Percentiles rank a stretch among this genome's conserved stretches.
phyloP scores from a whole-genome alignment of 805 yeast genomes.

The Clavispora fructus region DNA sequence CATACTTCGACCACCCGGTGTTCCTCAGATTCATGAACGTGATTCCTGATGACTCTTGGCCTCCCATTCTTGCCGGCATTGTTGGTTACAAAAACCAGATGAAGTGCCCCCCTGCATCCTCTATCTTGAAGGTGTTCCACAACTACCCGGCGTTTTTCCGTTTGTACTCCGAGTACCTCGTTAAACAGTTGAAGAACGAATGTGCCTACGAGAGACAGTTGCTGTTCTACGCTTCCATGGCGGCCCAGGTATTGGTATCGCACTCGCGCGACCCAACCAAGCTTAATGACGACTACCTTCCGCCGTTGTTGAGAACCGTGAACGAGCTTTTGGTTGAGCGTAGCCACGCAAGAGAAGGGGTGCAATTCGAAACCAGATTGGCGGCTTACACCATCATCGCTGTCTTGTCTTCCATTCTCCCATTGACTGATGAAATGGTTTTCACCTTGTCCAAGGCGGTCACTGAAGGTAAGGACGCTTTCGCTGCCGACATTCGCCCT shows the following conservation, averaged over 20 bases:
- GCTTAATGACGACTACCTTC: constrained; percentile 45
- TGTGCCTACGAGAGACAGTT: constrained; percentile 64
- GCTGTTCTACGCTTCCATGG: constrained; percentile 71
- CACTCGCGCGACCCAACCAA: constrained; percentile 41
- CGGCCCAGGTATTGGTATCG: constrained; percentile 66
- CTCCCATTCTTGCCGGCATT: constrained; percentile 75
- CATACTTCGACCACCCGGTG: constrained; percentile 71
- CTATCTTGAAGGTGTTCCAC: constrained; percentile 65
- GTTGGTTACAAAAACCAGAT: constrained; percentile 58
- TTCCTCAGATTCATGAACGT: constrained; percentile 75
- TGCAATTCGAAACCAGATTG: constrained; percentile 56
- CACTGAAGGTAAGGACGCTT: constrained; percentile 20
- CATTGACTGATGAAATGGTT: constrained; percentile 38
- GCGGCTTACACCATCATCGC: constrained; percentile 80
- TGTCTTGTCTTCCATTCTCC: constrained; percentile 69
- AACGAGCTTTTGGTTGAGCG: constrained; percentile 44
- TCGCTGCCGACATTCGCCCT: constrained; percentile 7
- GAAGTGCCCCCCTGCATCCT: constrained; percentile 59
- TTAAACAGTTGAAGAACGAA: constrained; percentile 45
- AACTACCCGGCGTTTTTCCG: constrained; percentile 64
- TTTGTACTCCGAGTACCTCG: constrained; percentile 55
- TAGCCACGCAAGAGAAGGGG: constrained; percentile 12
- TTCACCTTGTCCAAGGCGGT: constrained; percentile 30
- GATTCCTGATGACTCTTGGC: constrained; percentile 53
- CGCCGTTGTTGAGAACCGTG: constrained; percentile 52